Evolutionary conservation across 2,329 filamentous ascomycete genomes (phyloP), one percentile per base, ranked within the genome.

Genomic region (Beauveria australis): DNA sequence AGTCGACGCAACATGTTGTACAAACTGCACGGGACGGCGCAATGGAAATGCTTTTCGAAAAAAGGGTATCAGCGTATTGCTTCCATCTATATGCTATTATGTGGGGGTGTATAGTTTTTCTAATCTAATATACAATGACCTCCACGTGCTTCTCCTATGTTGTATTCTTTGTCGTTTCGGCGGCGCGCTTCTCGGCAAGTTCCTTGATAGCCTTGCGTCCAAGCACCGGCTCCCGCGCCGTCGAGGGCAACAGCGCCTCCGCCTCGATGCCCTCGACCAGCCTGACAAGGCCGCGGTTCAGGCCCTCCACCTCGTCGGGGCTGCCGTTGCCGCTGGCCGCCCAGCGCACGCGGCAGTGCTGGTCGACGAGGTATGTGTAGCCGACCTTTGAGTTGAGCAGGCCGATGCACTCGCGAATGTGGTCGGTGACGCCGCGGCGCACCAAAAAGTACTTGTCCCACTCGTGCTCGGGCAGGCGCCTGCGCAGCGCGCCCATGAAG

Each of bases 311-410:
- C 77, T 95, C 91, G 19, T 82, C 81, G 0, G 81, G 81, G 63
- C 85, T 80, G 51, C 86, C 84, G 52, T 80, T 72, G 14, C 87
- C 90, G 69, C 92, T 96, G 4, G 90, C 94, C 0, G 93, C 94
- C 94, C 94, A 99, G 61, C 94, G 84, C 67, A 99, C 95, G 75
- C 86, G 89, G 73, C 92, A 96, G 64, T 92, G 81, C 64, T 86
- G 80, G 72, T 99, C 94, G 62, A 99, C 80, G 53, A 99, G 80
- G 74, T 96, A 99, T 5, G 92, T 88, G 75, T 97, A 97, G 43
- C 92, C 93, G 40, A 97, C 93, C 74, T 92, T 95, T 66, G 85
- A 86, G 75, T 99, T 99, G 70, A 96, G 77, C 71, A 96, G 66
- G 12, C 86, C 86, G 63, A 89, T 84, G 44, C 76, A 78, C 72